phyloP scores from a whole-genome alignment of 805 yeast genomes.

The Phaffomyces antillensis region DNA sequence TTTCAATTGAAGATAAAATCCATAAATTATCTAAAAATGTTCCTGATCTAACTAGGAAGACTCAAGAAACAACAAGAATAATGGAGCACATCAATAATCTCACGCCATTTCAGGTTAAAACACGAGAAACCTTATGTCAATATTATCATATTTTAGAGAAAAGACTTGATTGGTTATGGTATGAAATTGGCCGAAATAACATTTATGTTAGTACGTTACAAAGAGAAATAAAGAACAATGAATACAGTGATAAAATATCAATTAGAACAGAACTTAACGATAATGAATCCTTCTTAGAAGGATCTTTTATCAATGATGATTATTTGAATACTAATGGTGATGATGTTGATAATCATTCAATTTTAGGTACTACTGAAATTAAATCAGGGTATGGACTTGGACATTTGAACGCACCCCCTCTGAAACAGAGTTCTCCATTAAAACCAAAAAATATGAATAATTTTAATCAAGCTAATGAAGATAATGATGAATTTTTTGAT shows the following conservation, averaged over 20 bases:
- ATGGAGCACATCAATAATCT: conserved; percentile 35
- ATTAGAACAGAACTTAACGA: conserved; percentile 6
- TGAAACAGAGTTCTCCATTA: too few relatives aligned
- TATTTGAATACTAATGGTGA: background rate
- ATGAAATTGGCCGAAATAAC: conserved; percentile 40
- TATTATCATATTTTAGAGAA: conserved; percentile 43
- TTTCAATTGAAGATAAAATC: conserved; percentile 27
- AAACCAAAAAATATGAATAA: too few relatives aligned
- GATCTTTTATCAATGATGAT: conserved; percentile 19
- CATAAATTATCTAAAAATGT: conserved; percentile 28
- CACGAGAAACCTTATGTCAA: conserved; percentile 40
- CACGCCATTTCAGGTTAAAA: conserved; percentile 48
- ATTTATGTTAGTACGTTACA: conserved; percentile 32
- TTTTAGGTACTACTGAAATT: background rate
- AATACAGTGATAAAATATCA: background rate
- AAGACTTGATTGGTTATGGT: conserved; percentile 50
- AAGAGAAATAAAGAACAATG: conserved; percentile 7
- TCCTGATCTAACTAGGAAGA: conserved; percentile 27
- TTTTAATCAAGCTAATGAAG: background rate
- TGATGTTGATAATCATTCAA: background rate
- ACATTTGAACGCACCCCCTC: too few relatives aligned
- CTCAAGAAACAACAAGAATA: conserved; percentile 30
- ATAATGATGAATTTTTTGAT: conserved; percentile 6
- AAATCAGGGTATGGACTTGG: too few relatives aligned
- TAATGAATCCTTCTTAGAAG: conserved; percentile 18